phyloP scores from a whole-genome alignment of 1,284 basidiomycete genomes.

The Cystobasidiaceae sp. region DNA sequence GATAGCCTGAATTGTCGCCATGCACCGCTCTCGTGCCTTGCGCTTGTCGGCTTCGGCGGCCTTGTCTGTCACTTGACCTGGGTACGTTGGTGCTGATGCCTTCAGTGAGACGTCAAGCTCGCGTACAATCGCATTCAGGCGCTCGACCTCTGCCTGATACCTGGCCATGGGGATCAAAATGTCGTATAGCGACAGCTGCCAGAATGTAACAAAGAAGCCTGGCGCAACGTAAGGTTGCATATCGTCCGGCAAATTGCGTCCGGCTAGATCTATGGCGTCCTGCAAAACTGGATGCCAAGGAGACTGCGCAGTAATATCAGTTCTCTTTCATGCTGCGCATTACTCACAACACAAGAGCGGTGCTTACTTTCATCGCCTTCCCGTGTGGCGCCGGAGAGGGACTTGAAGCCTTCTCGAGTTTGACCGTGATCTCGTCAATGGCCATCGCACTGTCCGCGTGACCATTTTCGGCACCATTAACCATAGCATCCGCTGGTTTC shows the following conservation, averaged over 20 bases:
- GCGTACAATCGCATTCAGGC: conserved; percentile 46
- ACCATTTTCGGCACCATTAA: not conserved
- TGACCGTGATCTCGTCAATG: too few species aligned
- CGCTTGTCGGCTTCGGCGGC: conserved; percentile 33
- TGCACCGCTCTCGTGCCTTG: conserved; percentile 28
- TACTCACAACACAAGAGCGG: too few species aligned
- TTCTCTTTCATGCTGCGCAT: too few species aligned
- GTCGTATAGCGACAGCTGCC: conserved; percentile 87
- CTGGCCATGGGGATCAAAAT: conserved; percentile 58
- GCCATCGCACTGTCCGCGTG: too few species aligned
- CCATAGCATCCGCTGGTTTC: not conserved
- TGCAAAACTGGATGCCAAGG: conserved; percentile 55
- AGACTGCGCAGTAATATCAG: not conserved
- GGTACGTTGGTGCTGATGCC: conserved; percentile 34
- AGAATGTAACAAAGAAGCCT: conserved; percentile 84
- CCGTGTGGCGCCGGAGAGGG: too few species aligned
- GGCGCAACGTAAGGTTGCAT: conserved; percentile 58
- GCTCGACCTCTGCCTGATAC: conserved; percentile 49
- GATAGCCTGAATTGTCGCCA: conserved; percentile 43
- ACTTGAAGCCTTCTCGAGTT: too few species aligned
- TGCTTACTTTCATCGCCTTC: too few species aligned
- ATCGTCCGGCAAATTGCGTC: conserved; percentile 60
- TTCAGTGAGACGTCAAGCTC: conserved; percentile 42
- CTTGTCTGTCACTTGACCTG: conserved; percentile 32
- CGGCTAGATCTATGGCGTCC: conserved; percentile 54